Base-by-base conservation (phyloP, 768 basidiomycete genomes). In the Suillus alpinus region DNA sequence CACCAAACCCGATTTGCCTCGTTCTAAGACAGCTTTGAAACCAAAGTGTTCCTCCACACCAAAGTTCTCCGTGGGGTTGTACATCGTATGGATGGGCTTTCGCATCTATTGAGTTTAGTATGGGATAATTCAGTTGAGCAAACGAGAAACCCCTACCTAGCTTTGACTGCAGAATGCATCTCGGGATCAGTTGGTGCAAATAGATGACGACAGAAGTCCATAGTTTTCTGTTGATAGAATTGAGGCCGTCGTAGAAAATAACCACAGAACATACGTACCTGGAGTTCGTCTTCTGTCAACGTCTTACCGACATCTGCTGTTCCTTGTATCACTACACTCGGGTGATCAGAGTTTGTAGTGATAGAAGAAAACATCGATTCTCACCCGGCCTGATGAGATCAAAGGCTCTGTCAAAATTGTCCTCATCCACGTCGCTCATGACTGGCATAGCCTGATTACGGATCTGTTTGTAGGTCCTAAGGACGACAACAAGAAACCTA, bases 391-490 rank as follows among this genome's bases (percentile, higher is more conserved):
- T 46, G 44, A 46, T 46, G 5, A 46, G 44, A 46, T 26, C 12
- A 13, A 46, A 46, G 12, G 44, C 44, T 26, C 44, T 46, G 13
- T 46, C 44, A 8, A 46, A 46, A 23, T 46, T 46, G 23, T 46
- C 23, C 44, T 46, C 44, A n/a, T n/a, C n/a, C n/a, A n/a, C n/a
- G n/a, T n/a, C n/a, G n/a, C n/a, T n/a, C n/a, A n/a, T n/a, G n/a
- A n/a, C n/a, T n/a, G n/a, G n/a, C n/a, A 72, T 74, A 47, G 75
- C 77, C 66, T 88, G 86, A 3, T 85, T 78, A n/a, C 83, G 82
- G 52, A 89, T 87, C 66, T 88, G 87, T 71, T 87, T 87, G 70
- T 88, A 88, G 65, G 87, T 86, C 64, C 86, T 86, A 23, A 88
- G 73, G 23, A 89, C 86, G n/a, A 89, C 86, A 14, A 89, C 78